Evolutionary conservation across 164 flowering plant genomes (phyloP), one percentile per base, ranked within the genome.

Genomic region (Nymphaea colorata): DNA sequence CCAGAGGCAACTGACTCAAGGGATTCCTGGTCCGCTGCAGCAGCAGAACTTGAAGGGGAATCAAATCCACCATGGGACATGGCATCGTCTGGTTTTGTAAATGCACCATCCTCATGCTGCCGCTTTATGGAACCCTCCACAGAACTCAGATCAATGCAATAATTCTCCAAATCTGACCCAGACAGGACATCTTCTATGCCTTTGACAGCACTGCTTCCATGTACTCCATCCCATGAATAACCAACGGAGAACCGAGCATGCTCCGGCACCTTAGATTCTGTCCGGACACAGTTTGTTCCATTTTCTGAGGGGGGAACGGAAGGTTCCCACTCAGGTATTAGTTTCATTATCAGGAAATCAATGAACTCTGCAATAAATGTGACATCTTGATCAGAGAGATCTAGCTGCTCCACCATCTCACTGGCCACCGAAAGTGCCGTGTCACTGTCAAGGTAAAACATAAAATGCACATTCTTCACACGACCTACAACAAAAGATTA

Each of bases 331-430:
- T 70, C 70, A 41, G 90, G 85, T 65, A 82, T 57, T 61, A 88
- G 80, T 73, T 75, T 82, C 73, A 79, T 74, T 69, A 91, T 77
- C 62, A 85, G 67, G 64, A 73, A 75, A 69, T 88, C 90, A 59
- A 93, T 91, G 64, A 89, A 77, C 66, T 87, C 90, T 11, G 97
- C 91, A 42, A 91, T 82, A 78, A 89, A 89, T 53, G 55, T 73
- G 25, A 93, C 89, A 71, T 91, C 84, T 69, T 84, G 87, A 72
- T 86, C 83, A 2, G 84, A 75, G 43, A 93, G 77, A 15, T 86
- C 91, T 67, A 89, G 80, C 42, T 91, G 91, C 59, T 87, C 95
- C 73, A 84, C 96, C 97, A 93, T 93, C 79, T 93, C 98, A 12
- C 79, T 67, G 0, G 95, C 93, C 44, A 93, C 87, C 16, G 87